Conservation (phyloP, 805 yeast species). For the Wickerhamiella slavikovae region DNA sequence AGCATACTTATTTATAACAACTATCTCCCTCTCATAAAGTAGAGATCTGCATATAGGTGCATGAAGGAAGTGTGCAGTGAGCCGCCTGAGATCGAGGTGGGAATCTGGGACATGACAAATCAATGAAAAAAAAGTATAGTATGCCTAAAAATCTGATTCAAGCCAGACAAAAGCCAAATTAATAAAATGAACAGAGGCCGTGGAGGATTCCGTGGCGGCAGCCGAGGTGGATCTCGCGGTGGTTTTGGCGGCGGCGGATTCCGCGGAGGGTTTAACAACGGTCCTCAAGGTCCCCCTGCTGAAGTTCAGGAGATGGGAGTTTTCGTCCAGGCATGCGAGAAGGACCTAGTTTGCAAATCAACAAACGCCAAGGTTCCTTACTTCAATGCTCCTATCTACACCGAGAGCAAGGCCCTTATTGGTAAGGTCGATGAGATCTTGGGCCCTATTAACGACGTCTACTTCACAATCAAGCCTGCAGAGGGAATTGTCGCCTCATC, state of each 20-base stretch:
- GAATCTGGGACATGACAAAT: no score
- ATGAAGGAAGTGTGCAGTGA: no score
- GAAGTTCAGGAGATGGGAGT: slow-evolving; percentile 89
- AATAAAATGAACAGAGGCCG: slow-evolving; percentile 1
- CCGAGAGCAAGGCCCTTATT: slow-evolving; percentile 86
- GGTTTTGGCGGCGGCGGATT: slow-evolving; percentile 45
- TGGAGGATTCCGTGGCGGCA: not conserved
- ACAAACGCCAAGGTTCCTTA: slow-evolving; percentile 88
- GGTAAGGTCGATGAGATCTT: slow-evolving; percentile 97
- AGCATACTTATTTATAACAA: no score
- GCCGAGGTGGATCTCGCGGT: slow-evolving; percentile 35
- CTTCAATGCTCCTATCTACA: slow-evolving; percentile 94
- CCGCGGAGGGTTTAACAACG: slow-evolving; percentile 48
- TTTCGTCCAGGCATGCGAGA: slow-evolving; percentile 83
- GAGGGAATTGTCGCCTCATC: slow-evolving; percentile 93
- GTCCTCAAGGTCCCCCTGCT: slow-evolving; percentile 93
- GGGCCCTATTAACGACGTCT: slow-evolving; percentile 96
- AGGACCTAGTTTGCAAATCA: slow-evolving; percentile 91
- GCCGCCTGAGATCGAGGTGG: no score
- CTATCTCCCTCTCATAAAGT: no score
- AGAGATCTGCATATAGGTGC: no score
- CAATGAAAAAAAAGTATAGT: no score
- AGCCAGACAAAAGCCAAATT: no score
- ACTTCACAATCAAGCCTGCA: slow-evolving; percentile 83
- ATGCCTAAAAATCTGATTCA: no score